Conservation (phyloP, 345 rosid species). For the Citrus medica region DNA sequence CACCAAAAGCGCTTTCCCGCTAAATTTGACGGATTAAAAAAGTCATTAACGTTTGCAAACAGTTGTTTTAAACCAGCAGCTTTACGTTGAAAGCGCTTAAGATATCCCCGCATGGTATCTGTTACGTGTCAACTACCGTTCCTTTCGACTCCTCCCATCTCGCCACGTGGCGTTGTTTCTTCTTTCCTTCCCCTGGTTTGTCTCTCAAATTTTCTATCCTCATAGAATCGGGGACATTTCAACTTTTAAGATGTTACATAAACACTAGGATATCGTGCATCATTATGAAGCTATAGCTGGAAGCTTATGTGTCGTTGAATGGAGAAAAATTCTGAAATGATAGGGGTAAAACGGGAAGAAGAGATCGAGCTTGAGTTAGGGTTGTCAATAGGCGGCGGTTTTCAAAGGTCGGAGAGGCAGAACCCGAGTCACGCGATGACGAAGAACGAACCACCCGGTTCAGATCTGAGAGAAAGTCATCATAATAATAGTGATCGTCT, state of each 20-base stretch:
- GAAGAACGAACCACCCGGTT: conserved; percentile 7
- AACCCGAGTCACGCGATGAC: conserved; percentile 1
- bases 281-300: conserved; percentile 4
- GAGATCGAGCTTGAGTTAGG: conserved; percentile 59
- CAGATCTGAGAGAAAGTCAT: no score
- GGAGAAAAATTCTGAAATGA: conserved; percentile 23
- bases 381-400: conserved; percentile 55
- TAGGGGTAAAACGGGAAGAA: conserved; percentile 26
- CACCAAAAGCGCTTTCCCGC: conserved; percentile 21
- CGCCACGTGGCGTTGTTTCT: conserved; percentile 37
- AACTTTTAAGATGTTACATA: background rate
- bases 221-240: background rate
- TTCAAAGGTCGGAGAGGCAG: conserved; percentile 26
- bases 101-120: conserved; percentile 21
- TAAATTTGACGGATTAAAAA: conserved; percentile 20
- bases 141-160: conserved; percentile 8
- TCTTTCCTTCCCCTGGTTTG: background rate
- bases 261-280: no score
- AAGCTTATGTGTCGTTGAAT: background rate
- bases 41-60: background rate
- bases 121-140: conserved; percentile 36
- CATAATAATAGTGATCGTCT: background rate
- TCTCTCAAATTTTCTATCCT: conserved; percentile 1
- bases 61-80: background rate
- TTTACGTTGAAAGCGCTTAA: conserved; percentile 15